phyloP scores from a whole-genome alignment of 306 rosid species.

The Leucaena leucocephala region DNA sequence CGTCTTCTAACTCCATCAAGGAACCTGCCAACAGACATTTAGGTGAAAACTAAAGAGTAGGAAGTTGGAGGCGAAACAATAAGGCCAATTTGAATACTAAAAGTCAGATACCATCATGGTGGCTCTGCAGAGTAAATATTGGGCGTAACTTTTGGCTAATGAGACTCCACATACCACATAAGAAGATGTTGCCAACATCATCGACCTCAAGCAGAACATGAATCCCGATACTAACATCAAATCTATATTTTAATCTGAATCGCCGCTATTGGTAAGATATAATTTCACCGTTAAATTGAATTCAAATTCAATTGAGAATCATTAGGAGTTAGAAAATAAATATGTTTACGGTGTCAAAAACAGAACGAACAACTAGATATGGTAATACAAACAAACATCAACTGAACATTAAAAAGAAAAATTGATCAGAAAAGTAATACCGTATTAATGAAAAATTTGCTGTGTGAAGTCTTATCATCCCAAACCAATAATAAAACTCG shows the following conservation, averaged over 20 bases:
- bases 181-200: not conserved
- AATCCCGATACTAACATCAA: slow-evolving; percentile 8
- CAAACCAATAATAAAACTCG: slow-evolving; percentile 89
- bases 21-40: too few species aligned
- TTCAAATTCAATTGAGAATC: slow-evolving; percentile 9
- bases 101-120: not conserved
- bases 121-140: not conserved
- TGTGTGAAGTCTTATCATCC: slow-evolving; percentile 98
- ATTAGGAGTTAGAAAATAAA: not conserved
- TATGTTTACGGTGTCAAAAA: not conserved
- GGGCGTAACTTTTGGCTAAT: not conserved
- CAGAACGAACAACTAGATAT: not conserved
- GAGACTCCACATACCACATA: not conserved
- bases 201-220: not conserved
- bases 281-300: not conserved
- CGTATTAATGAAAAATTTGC: slow-evolving; percentile 85
- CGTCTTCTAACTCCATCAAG: too few species aligned
- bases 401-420: not conserved
- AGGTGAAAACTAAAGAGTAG: too few species aligned
- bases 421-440: slow-evolving; percentile 39
- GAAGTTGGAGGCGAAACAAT: too few species aligned
- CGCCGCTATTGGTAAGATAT: too few species aligned
- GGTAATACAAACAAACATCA: not conserved
- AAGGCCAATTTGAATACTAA: not conserved
- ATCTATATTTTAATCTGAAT: slow-evolving; percentile 9